These are phyloP conservation scores for Plectosphaerella cucumerina DNA, from an alignment of 2,329 filamentous ascomycete species.

Conservation along the genomic window DNA sequence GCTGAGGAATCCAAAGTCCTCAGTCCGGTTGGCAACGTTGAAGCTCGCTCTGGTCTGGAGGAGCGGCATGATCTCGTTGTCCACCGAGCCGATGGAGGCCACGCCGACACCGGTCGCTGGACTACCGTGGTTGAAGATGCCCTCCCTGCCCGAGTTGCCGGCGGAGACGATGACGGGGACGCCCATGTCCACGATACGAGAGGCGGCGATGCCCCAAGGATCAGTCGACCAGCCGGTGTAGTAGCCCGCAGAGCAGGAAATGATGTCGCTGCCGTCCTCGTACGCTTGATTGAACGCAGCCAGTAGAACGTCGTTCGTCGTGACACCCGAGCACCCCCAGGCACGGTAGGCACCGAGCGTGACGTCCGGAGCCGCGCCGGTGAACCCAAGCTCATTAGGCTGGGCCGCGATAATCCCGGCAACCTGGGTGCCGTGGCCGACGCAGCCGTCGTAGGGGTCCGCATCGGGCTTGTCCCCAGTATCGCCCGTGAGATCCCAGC, in stretches of 20 bases:
- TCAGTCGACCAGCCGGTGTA: conserved; percentile 20
- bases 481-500: conserved; percentile 43
- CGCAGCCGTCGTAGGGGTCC: conserved; percentile 34
- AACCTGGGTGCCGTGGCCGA: conserved; percentile 40
- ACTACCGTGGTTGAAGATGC: conserved; percentile 15
- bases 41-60: too few species aligned
- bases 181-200: conserved; percentile 23
- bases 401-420: conserved; percentile 42
- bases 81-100: conserved; percentile 16
- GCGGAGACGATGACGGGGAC: conserved; percentile 20
- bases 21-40: too few species aligned
- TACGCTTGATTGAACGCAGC: conserved; percentile 37
- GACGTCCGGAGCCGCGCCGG: conserved; percentile 35
- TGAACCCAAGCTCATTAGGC: conserved; percentile 29
- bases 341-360: conserved; percentile 35
- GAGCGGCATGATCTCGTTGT: conserved; percentile 1
- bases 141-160: conserved; percentile 19
- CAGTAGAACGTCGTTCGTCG: conserved; percentile 34
- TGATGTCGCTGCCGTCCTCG: conserved; percentile 31
- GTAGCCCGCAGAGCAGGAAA: conserved; percentile 22
- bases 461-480: conserved; percentile 27
- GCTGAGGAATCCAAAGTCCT: conserved; percentile 3
- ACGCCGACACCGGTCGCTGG: conserved; percentile 19
- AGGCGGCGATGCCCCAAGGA: conserved; percentile 17
- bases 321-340: conserved; percentile 26